Percentiles rank a stretch among this genome's conserved stretches.
Evolutionary conservation across 78 protist species (phyloP).

Genomic region (Capsaspora owczarzaki): DNA sequence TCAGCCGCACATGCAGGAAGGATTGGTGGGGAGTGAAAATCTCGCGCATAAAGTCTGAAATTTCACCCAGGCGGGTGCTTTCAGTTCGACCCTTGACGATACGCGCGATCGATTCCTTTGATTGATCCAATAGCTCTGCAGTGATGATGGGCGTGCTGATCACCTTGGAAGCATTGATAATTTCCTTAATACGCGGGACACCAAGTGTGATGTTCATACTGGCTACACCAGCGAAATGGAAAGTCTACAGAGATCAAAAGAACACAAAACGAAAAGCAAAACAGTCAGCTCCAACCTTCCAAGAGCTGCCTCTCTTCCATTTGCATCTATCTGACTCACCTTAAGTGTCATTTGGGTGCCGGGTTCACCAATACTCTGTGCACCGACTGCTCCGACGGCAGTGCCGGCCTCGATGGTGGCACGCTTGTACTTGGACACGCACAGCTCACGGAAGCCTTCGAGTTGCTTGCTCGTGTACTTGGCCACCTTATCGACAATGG

Average conservation of each 20-base stretch:
- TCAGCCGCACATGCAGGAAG: slow-evolving; percentile 64
- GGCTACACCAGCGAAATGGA: slow-evolving; percentile 99
- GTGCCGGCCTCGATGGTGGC: slow-evolving; percentile 86
- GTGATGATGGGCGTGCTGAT: slow-evolving; percentile 92
- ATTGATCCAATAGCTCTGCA: slow-evolving; percentile 48
- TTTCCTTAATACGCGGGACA: slow-evolving; percentile 91
- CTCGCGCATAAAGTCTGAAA: slow-evolving; percentile 56
- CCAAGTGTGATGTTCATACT: slow-evolving; percentile 91
- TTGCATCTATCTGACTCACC: too few species aligned
- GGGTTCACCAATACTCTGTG: slow-evolving; percentile 95
- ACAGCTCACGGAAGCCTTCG: background rate
- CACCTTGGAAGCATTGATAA: slow-evolving; percentile 92
- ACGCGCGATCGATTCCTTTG: slow-evolving; percentile 56
- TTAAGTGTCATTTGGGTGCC: slow-evolving; percentile 98
- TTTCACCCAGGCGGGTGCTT: slow-evolving; percentile 77
- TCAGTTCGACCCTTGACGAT: slow-evolving; percentile 87
- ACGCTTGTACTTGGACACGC: background rate
- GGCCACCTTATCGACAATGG: background rate
- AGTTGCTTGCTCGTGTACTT: background rate
- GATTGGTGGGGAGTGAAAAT: slow-evolving; percentile 42
- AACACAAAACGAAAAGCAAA: too few species aligned
- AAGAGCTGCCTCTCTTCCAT: too few species aligned
- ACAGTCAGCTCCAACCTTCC: too few species aligned
- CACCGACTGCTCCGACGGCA: slow-evolving; percentile 97
- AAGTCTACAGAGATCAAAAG: too few species aligned